Percentiles rank a stretch among this genome's conserved stretches.
Evolutionary conservation across 768 basidiomycete species (phyloP).

Genomic region (Cystobasidium tubakii): DNA sequence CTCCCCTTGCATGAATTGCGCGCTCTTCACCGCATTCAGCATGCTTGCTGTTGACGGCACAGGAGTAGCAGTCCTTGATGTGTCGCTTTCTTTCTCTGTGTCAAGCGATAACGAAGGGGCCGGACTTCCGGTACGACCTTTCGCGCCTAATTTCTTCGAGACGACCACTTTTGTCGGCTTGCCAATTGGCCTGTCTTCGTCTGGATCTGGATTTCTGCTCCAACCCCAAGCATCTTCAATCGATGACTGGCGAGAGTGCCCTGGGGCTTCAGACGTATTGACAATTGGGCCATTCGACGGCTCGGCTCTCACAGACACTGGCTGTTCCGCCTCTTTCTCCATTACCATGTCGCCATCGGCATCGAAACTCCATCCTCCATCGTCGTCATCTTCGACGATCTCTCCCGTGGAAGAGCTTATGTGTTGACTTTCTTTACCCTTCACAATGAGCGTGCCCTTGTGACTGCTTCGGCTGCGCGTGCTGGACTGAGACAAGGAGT

Average conservation of each 20-base stretch:
- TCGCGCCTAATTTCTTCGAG: background rate
- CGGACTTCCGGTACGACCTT: background rate
- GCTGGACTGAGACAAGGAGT: background rate
- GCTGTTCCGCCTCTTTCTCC: background rate
- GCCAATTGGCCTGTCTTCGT: background rate
- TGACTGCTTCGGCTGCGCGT: background rate
- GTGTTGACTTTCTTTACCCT: background rate
- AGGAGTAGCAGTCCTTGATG: background rate
- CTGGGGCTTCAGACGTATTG: background rate
- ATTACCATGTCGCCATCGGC: constrained; percentile 23
- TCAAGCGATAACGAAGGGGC: background rate
- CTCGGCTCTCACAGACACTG: too few species aligned
- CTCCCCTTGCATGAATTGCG: background rate
- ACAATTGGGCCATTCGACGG: too few species aligned
- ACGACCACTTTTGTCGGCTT: constrained; percentile 5
- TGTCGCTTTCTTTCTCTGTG: background rate
- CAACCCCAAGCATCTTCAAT: constrained; percentile 10
- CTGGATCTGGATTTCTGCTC: constrained; percentile 6
- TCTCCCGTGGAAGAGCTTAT: constrained; percentile 30
- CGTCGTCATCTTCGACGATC: constrained; percentile 38
- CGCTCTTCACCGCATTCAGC: background rate
- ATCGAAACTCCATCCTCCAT: constrained; percentile 50
- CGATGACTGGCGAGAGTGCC: constrained; percentile 8
- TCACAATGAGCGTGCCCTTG: background rate
- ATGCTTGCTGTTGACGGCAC: background rate